Evolutionary conservation across 139 green algal genomes (phyloP).

Genomic region (Micractinium sp.): DNA sequence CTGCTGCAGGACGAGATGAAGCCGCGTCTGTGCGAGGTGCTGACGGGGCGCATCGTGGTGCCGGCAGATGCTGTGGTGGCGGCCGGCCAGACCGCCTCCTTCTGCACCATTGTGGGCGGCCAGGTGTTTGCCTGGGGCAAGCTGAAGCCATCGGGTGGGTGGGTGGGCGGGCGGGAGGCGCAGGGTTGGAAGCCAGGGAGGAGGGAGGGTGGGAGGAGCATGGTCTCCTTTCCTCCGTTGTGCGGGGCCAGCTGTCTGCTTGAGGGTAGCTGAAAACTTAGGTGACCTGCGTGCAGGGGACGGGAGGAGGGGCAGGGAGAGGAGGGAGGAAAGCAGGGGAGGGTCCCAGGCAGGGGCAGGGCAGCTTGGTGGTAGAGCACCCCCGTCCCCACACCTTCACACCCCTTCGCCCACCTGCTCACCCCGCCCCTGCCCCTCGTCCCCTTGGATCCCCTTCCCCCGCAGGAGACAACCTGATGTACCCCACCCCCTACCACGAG

Average conservation of each 20-base stretch:
- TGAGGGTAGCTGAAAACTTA: too few relatives aligned
- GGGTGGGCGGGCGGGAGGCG: neutral
- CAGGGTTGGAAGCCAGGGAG: neutral
- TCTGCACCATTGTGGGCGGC: constrained; percentile 73
- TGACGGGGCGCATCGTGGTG: constrained; percentile 64
- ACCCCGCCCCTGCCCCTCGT: too few relatives aligned
- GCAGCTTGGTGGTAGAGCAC: too few relatives aligned
- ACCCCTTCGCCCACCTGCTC: too few relatives aligned
- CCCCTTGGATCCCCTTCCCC: neutral
- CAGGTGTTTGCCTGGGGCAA: constrained; percentile 95
- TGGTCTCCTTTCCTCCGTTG: neutral
- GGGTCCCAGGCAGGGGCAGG: too few relatives aligned
- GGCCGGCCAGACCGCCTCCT: constrained; percentile 66
- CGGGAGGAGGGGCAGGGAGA: too few relatives aligned
- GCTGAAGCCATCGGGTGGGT: constrained; percentile 74
- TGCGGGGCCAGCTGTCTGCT: neutral
- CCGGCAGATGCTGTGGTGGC: constrained; percentile 41
- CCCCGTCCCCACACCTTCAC: too few relatives aligned
- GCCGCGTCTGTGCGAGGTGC: constrained; percentile 75
- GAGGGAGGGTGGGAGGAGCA: neutral
- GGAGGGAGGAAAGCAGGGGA: too few relatives aligned
- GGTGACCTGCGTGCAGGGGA: too few relatives aligned
- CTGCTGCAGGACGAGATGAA: constrained; percentile 78
- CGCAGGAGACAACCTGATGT: constrained; percentile 85
- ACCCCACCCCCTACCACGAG: constrained; percentile 80